Base-by-base conservation (phyloP, 1,284 basidiomycete species). In the Bondarzewia mesenterica region DNA sequence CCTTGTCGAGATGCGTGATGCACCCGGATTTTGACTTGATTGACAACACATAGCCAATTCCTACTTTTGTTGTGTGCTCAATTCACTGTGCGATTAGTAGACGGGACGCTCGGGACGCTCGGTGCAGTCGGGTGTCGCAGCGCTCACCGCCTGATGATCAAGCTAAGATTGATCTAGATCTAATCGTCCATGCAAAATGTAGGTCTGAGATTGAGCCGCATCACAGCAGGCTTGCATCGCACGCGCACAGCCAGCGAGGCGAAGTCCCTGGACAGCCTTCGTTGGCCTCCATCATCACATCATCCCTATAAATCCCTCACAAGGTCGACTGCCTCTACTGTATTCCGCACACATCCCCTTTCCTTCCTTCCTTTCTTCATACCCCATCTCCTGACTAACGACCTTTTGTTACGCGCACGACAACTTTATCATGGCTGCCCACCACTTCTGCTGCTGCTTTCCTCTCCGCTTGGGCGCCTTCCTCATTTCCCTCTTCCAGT, bases 391-490 rank as follows among this genome's bases (percentile, higher is more conserved):
- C 38, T 40, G 38, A 18, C 38, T 10, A 10, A 18, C 38, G 32
- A 35, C n/a, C 8, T n/a, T 10, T 35, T n/a, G 32, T 5, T n/a
- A 32, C 29, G 6, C 29, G n/a, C n/a, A 10, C 29, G 29, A 32
- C 12, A 12, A n/a, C 39, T 15, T 25, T 29, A 20, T 27, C 44
- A 55, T 56, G 50, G 20, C 37, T 25, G 53, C 52, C 45, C 46
- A 42, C 21, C 47, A 49, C 48, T 52, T 49, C 37, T 48, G 51
- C 44, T 50, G 49, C 38, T 54, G 50, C 36, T 18, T 57, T 10
- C 56, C 56, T 39, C 27, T 57, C 25, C 52, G 56, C 29, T 42
- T 54, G n/a, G 56, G 55, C 8, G 52, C 55, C 22, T 42, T 54
- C 10, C 44, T 56, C 21, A 52, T 57, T 23, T 54, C 55, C 38